These are phyloP conservation scores for Leersia perrieri DNA, from an alignment of 176 grass and related monocot genomes.

Conservation along the genomic window DNA sequence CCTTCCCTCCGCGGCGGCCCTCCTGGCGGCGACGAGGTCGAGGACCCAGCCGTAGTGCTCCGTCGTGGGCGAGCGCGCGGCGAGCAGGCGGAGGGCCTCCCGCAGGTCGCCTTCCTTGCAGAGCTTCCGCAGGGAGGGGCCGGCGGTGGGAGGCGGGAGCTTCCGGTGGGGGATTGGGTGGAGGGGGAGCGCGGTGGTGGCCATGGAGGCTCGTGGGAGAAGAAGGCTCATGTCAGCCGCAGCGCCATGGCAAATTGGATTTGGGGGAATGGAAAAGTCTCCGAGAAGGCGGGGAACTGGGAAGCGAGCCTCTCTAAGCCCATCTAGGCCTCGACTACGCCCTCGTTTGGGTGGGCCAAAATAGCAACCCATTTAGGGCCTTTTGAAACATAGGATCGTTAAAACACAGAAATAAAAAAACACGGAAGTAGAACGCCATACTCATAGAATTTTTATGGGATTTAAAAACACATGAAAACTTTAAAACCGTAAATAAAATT, in stretches of 20 bases:
- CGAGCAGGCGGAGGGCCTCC: constrained; percentile 48
- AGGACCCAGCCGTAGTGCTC: constrained; percentile 66
- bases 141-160: not conserved
- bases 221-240: constrained; percentile 24
- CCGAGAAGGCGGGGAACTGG: not conserved
- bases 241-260: constrained; percentile 3
- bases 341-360: not conserved
- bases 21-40: constrained; percentile 60
- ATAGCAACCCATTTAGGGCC: no score
- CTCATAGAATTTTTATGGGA: no score
- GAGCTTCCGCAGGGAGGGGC: constrained; percentile 34
- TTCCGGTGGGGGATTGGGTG: not conserved
- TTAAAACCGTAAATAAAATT: no score
- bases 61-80: constrained; percentile 26
- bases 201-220: constrained; percentile 36
- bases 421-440: no score
- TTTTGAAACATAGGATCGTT: no score
- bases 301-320: no score
- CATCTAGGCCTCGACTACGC: not conserved
- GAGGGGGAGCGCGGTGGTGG: constrained; percentile 15
- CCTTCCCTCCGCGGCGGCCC: constrained; percentile 42
- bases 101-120: constrained; percentile 68
- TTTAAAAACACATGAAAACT: no score
- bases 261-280: not conserved
- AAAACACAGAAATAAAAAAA: no score